Conservation (phyloP, 179 eudicot species). For the Beta lomatogona region DNA sequence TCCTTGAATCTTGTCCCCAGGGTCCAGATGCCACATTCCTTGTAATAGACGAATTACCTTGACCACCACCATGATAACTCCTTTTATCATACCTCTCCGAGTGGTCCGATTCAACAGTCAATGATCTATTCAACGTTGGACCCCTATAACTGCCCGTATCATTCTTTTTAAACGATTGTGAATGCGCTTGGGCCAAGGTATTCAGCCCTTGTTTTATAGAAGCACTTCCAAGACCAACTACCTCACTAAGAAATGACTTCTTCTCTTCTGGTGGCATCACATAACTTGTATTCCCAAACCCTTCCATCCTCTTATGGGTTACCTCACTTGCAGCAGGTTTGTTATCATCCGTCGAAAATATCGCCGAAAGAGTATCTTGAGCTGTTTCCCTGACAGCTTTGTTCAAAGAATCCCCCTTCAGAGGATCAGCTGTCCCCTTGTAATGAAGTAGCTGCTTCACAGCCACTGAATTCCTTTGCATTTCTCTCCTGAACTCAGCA, state of each 20-base stretch:
- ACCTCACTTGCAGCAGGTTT: slow-evolving; percentile 63
- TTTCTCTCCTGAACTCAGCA: slow-evolving; percentile 87
- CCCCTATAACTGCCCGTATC: slow-evolving; percentile 81
- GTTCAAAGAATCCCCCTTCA: slow-evolving; percentile 90
- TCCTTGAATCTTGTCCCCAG: slow-evolving; percentile 70
- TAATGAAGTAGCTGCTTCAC: slow-evolving; percentile 84
- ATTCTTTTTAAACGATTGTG: slow-evolving; percentile 58
- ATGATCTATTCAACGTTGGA: slow-evolving; percentile 74
- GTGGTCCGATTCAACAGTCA: slow-evolving; percentile 64
- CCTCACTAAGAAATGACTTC: slow-evolving; percentile 87
- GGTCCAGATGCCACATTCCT: slow-evolving; percentile 51
- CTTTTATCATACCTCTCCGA: slow-evolving; percentile 54
- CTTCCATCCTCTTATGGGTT: slow-evolving; percentile 73
- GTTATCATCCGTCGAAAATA: slow-evolving; percentile 76
- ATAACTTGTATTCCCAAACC: slow-evolving; percentile 82
- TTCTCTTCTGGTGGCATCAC: slow-evolving; percentile 69
- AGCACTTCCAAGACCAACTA: slow-evolving; percentile 89
- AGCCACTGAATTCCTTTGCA: slow-evolving; percentile 96
- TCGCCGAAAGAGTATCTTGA: slow-evolving; percentile 83
- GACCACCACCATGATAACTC: slow-evolving; percentile 47
- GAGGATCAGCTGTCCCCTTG: slow-evolving; percentile 80
- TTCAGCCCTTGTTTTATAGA: slow-evolving; percentile 79
- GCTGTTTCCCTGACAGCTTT: slow-evolving; percentile 94
- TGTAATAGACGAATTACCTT: slow-evolving; percentile 42
- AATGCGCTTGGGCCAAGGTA: slow-evolving; percentile 64